Evolutionary conservation across 2,329 filamentous ascomycete genomes (phyloP), one percentile per base, ranked within the genome.

Genomic region (Colletotrichum destructivum): DNA sequence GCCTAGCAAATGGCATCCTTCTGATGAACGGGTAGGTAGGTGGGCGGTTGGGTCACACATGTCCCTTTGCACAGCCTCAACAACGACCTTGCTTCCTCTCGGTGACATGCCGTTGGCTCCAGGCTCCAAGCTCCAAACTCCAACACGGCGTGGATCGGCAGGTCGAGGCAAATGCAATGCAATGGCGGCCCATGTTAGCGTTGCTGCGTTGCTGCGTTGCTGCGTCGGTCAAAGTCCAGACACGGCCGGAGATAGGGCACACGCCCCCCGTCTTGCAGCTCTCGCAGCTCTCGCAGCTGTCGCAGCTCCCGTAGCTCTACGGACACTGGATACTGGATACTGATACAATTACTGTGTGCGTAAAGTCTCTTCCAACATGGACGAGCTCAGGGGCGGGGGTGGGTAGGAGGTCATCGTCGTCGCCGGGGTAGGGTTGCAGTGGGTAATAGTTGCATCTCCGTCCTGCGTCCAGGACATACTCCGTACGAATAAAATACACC

Each of bases 61-160:
- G 52, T 55, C 38, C 55, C 21, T 40, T 51, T 62, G 64, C 69
- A 71, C 59, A 71, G 64, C 69, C 64, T 62, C 69, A 59, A 61
- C 9, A 44, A 47, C 46, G 57, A 46, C 59, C 65, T 65, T 49
- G 59, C 59, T 69, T 63, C 55, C 63, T 63, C 52, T 60, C 47
- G 31, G 46, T 69, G 69, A 54, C 46, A 63, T 52, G 54, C 42
- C 55, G 31, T 31, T 31, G 31, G 31, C 31, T 8, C 31, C 7
- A 1, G 31, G 31, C 31, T 31, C 31, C 5, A 8, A n/a, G 52
- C 38, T 26, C 42, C 31, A 16, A 66, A 18, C 49, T 18, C 59
- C 59, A 62, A 51, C 31, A 56, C 54, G 59, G 49, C 26, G 63
- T 66, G 62, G 62, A 70, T 62, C 63, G 44, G 26, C 63, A 55